Conservation (phyloP, 108 stramenopile species). For the Fragilariopsis cylindrus region DNA sequence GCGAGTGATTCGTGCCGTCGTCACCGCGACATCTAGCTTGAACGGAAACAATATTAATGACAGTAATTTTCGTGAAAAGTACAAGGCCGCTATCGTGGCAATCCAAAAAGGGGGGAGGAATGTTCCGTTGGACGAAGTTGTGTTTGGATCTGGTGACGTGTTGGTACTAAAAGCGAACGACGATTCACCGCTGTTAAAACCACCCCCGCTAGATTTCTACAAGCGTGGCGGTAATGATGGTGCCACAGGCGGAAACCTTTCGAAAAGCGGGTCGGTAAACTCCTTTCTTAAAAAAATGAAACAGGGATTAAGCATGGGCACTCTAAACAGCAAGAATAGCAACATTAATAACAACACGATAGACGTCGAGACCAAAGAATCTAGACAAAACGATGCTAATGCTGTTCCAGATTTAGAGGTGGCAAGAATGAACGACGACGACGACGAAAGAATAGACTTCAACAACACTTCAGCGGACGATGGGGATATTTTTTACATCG, state of each 20-base stretch:
- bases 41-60: constrained; percentile 54
- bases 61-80: constrained; percentile 58
- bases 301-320: not conserved
- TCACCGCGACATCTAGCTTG: constrained; percentile 52
- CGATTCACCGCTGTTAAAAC: constrained; percentile 65
- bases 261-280: constrained; percentile 19
- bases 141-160: constrained; percentile 65
- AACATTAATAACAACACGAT: not conserved
- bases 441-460: not conserved
- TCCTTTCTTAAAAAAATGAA: constrained; percentile 29
- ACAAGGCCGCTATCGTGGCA: constrained; percentile 77
- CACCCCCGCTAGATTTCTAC: constrained; percentile 67
- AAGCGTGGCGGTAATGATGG: constrained; percentile 13
- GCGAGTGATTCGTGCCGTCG: constrained; percentile 67
- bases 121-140: constrained; percentile 35
- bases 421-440: constrained; percentile 11
- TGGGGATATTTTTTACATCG: constrained; percentile 13
- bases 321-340: constrained; percentile 3
- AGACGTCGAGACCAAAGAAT: not conserved
- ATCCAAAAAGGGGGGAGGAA: constrained; percentile 61
- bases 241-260: not conserved
- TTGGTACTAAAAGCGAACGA: constrained; percentile 71
- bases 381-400: constrained; percentile 2
- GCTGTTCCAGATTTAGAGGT: not conserved
- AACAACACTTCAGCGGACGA: not conserved